Conservation (phyloP, 106 monocot species). For the Cymbidium sinense region DNA sequence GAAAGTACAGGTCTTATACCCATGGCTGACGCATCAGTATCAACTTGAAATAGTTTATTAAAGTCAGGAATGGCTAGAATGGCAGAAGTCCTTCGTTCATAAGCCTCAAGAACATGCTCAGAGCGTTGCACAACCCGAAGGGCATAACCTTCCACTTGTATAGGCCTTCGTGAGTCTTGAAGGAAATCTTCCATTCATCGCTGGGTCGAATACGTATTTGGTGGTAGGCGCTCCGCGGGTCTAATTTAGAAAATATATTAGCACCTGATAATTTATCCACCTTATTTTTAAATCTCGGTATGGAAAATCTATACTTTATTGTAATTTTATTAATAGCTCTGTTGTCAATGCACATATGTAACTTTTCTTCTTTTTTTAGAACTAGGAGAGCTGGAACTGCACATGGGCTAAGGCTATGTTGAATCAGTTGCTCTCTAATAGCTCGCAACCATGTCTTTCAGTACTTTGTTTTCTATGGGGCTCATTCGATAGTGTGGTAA, state of each 20-base stretch:
- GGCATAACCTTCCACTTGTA: slow-evolving; percentile 4
- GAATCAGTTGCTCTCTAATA: background rate
- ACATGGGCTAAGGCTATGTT: background rate
- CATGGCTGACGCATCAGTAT: too few species aligned
- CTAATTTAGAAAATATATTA: background rate
- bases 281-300: background rate
- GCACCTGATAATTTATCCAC: background rate
- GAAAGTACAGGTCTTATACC: too few species aligned
- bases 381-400: background rate
- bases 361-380: background rate
- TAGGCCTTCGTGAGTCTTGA: background rate
- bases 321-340: background rate
- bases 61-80: too few species aligned
- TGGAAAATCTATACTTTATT: background rate
- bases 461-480: background rate
- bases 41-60: too few species aligned
- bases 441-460: background rate
- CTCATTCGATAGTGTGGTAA: background rate
- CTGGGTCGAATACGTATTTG: background rate
- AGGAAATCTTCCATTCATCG: background rate
- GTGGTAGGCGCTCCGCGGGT: too few species aligned
- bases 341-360: background rate
- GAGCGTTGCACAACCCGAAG: background rate
- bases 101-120: background rate
- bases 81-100: background rate